A percentile compares a stretch with the other conserved stretches of the same genome.
phyloP scores from a whole-genome alignment of 75 land plant genomes.

The Sequoia sempervirens region DNA sequence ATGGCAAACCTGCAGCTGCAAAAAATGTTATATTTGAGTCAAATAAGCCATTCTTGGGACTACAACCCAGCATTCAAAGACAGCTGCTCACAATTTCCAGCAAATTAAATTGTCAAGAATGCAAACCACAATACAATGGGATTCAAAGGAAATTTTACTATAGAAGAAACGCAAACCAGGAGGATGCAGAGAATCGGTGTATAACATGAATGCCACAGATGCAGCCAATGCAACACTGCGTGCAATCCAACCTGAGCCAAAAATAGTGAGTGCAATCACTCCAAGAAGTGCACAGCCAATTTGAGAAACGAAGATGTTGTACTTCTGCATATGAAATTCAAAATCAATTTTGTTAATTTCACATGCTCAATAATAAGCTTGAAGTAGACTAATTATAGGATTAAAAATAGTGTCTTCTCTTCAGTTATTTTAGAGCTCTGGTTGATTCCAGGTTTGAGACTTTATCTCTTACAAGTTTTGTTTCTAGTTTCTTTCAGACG shows the following conservation, averaged over 20 bases:
- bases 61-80: neutral
- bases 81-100: neutral
- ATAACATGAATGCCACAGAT: constrained; percentile 82
- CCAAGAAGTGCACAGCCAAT: constrained; percentile 75
- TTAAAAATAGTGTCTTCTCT: neutral
- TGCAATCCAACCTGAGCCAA: constrained; percentile 86
- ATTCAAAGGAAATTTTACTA: neutral
- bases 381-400: neutral
- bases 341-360: neutral
- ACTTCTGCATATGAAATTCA: constrained; percentile 49
- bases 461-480: neutral
- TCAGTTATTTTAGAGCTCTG: neutral
- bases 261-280: constrained; percentile 50
- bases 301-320: constrained; percentile 81
- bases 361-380: too few species aligned
- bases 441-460: neutral
- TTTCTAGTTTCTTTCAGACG: neutral
- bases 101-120: neutral
- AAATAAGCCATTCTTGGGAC: neutral
- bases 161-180: constrained; percentile 44
- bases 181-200: constrained; percentile 60
- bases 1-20: constrained; percentile 83
- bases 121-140: neutral
- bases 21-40: neutral
- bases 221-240: constrained; percentile 65